Evolutionary conservation across 495 filamentous ascomycete species (phyloP).

Genomic region (Ramalina peruviana): DNA sequence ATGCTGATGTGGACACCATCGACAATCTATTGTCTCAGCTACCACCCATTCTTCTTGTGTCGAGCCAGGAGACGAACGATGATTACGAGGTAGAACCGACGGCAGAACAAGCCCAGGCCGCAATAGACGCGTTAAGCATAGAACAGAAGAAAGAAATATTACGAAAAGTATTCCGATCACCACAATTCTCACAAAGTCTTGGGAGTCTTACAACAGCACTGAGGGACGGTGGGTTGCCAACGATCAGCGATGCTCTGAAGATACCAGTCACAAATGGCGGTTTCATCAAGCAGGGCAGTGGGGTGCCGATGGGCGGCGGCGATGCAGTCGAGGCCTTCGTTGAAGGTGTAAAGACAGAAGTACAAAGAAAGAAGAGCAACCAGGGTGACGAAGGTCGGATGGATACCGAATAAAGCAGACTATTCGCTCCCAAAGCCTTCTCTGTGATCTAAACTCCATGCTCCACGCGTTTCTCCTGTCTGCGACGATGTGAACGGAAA

Average conservation of each 20-base stretch:
- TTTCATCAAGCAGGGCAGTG: conserved; percentile 50
- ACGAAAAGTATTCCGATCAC: conserved; percentile 70
- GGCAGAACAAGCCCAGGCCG: conserved; percentile 51
- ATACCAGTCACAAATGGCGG: conserved; percentile 73
- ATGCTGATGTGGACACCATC: conserved; percentile 45
- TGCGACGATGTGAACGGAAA: too few relatives aligned
- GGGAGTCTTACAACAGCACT: conserved; percentile 74
- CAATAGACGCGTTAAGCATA: conserved; percentile 56
- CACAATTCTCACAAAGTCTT: conserved; percentile 80
- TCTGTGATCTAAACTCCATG: too few relatives aligned
- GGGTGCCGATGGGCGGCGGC: conserved; percentile 73
- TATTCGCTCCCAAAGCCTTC: too few relatives aligned
- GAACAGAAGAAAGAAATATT: conserved; percentile 72
- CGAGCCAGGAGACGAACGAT: conserved; percentile 52
- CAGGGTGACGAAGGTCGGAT: conserved; percentile 25
- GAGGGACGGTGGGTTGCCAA: conserved; percentile 83
- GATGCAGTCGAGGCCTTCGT: conserved; percentile 86
- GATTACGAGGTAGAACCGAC: conserved; percentile 46
- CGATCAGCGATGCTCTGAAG: conserved; percentile 70
- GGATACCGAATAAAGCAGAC: conserved; percentile 30
- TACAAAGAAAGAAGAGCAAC: conserved; percentile 39
- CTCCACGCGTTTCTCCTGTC: too few relatives aligned
- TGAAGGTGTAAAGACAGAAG: conserved; percentile 66
- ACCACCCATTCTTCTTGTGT: conserved; percentile 56
- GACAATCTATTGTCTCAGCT: conserved; percentile 65